Evolutionary conservation across 805 yeast genomes (phyloP), one percentile per base, ranked within the genome.

Genomic region (Kazachstania bromeliacearum): DNA sequence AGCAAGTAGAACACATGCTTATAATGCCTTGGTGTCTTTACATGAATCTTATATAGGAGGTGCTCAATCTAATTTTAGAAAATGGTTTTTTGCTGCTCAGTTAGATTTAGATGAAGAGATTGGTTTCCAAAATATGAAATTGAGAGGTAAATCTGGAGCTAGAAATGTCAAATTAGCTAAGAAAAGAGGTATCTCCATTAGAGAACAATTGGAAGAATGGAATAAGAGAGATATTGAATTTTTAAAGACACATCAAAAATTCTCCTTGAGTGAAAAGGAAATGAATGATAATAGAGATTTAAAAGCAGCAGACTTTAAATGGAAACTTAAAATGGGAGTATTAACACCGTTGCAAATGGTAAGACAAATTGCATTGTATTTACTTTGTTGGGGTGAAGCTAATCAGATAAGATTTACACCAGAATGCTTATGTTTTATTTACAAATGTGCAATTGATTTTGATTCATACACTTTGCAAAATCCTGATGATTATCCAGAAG

Each of bases 31-130:
- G 38, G 52, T 77, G 2, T 73, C 89, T 0, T 60, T 89, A 23
- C 97, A 89, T 60, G 78, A 85, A 1, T 94, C 88, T 43, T 89
- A 89, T 59, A 85, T 89, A 42, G 96, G 96, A 0, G 96, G 97
- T 13, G 84, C 78, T 34, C 67, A 77, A 41, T 73, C 96, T 3
- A 89, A 89, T 60, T 89, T 79, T 60, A 73, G 79, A 51, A 85
- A 83, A 59, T 89, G 97, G 97, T 85, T 77, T 57, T 83, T 88
- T 60, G 85, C 94, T 31, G 85, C 94, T 7, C 85, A 79, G 58
- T 63, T 81, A 25, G 87, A 79, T 45, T 59, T 80, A 33, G 95
- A 87, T 59, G 81, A 75, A 37, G 79, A 73, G 36, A 61, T 75
- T 29, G 81, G 81, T 3, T 68, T 71, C 52, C 63, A 69, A 41